These are phyloP conservation scores for Wolfiporia cocos DNA, from an alignment of 1,284 basidiomycete species.

Conservation along the genomic window DNA sequence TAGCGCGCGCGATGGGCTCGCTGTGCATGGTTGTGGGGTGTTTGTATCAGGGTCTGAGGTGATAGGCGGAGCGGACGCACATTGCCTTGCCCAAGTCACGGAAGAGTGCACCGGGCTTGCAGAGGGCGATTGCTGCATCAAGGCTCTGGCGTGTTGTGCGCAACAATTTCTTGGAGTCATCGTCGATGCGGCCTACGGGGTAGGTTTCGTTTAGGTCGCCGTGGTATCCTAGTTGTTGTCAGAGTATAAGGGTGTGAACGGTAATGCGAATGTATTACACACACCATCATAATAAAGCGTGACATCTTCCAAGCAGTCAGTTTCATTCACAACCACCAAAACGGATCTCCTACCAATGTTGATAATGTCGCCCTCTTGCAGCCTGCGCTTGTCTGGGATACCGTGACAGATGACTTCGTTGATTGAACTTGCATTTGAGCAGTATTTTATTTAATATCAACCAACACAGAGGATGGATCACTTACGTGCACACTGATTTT, in stretches of 20 bases:
- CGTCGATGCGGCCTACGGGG: constrained; percentile 82
- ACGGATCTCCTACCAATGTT: constrained; percentile 66
- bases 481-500: constrained; percentile 94
- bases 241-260: no score
- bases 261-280: constrained; percentile 16
- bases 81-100: constrained; percentile 80
- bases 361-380: constrained; percentile 89
- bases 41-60: no score
- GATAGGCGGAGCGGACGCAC: constrained; percentile 43
- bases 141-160: constrained; percentile 74
- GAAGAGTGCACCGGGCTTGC: constrained; percentile 87
- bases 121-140: constrained; percentile 84
- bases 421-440: constrained; percentile 69
- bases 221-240: constrained; percentile 74
- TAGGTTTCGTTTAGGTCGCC: constrained; percentile 89
- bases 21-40: no score
- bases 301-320: constrained; percentile 54
- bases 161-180: constrained; percentile 79
- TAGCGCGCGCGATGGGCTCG: constrained; percentile 76
- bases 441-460: no score
- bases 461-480: no score
- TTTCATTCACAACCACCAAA: neutral
- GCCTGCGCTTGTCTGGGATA: constrained; percentile 85
- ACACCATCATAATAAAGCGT: constrained; percentile 65
- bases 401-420: constrained; percentile 99